Conservation (phyloP, 345 rosid genomes). For the Pelargonium nanum region DNA sequence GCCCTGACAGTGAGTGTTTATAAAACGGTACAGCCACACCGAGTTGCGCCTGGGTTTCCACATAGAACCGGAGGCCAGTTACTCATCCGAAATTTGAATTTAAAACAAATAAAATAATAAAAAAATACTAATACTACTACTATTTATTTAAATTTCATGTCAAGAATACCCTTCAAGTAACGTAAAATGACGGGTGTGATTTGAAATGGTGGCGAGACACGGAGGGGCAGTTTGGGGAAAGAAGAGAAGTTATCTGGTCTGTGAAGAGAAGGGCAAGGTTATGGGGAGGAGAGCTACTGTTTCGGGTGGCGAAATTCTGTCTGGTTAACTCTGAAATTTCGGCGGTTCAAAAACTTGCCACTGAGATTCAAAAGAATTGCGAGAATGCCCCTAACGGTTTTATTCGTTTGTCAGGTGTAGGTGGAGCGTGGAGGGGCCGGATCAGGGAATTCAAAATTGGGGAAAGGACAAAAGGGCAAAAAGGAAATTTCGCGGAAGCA, state of each 20-base stretch:
- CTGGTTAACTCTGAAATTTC: conserved; percentile 36
- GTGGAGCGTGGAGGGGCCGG: conserved; percentile 8
- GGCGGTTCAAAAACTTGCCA: conserved; percentile 27
- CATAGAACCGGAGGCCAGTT: not conserved
- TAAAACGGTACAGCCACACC: not conserved
- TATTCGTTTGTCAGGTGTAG: conserved; percentile 20
- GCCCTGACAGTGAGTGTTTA: not conserved
- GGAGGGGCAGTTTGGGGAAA: conserved; percentile 18
- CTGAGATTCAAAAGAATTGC: conserved; percentile 4
- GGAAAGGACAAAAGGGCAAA: not conserved
- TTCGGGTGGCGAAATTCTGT: conserved; percentile 31
- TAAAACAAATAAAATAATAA: not conserved
- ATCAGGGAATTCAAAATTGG: not conserved
- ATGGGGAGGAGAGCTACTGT: conserved; percentile 17
- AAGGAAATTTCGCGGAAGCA: not conserved
- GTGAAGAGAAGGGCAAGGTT: conserved; percentile 12
- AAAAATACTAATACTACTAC: too few species aligned
- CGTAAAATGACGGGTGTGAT: conserved; percentile 24
- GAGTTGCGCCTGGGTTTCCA: not conserved
- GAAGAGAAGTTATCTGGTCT: conserved; percentile 6
- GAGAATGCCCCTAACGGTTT: conserved; percentile 39
- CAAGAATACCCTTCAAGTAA: not conserved
- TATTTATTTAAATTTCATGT: not conserved
- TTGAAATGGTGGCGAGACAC: conserved; percentile 7
- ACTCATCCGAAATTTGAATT: not conserved